Evolutionary conservation across 306 rosid genomes (phyloP), one percentile per base, ranked within the genome.

Genomic region (Pterocarpus santalinus): DNA sequence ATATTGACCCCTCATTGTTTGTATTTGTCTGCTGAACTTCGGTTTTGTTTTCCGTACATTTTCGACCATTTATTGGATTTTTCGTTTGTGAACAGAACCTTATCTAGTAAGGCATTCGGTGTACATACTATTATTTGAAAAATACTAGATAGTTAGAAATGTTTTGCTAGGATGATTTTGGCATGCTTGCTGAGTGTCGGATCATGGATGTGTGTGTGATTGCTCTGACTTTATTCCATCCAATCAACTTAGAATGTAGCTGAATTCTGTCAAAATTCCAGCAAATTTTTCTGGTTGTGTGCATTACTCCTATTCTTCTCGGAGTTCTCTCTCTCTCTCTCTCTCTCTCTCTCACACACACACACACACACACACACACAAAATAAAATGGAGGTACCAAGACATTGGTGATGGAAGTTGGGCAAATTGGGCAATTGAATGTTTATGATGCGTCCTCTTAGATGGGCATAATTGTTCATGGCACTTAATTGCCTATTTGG

Each of bases 41-140:
- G 47, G 15, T 56, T 60, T 75, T 53, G 52, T 0, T 15, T 38
- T 47, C 13, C 65, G 35, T 4, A 11, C 63, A 7, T 14, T 47
- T 70, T 43, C n/a, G 14, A 52, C 73, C 53, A 14, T 28, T 32
- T 64, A 10, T 77, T 38, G 47, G 72, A 77, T 17, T 28, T 63
- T 5, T 2, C 2, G 36, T 15, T 28, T 64, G 52, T 55, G 22
- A 4, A 33, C 7, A 14, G 71, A 61, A 57, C 64, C 34, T 32
- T 39, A 58, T 13, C 55, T 32, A 43, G 47, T 9, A n/a, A 30
- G 55, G 10, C 66, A 63, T 75, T 69, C 7, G 5, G 32, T 58
- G 17, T 36, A n/a, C 39, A 33, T 39, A 57, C 2, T 35, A 41
- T 30, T 62, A 39, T 16, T 34, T 71, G 8, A 30, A 63, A 71